Evolutionary conservation across 2,329 filamentous ascomycete genomes (phyloP), one percentile per base, ranked within the genome.

Genomic region (Colletotrichum australisinense): DNA sequence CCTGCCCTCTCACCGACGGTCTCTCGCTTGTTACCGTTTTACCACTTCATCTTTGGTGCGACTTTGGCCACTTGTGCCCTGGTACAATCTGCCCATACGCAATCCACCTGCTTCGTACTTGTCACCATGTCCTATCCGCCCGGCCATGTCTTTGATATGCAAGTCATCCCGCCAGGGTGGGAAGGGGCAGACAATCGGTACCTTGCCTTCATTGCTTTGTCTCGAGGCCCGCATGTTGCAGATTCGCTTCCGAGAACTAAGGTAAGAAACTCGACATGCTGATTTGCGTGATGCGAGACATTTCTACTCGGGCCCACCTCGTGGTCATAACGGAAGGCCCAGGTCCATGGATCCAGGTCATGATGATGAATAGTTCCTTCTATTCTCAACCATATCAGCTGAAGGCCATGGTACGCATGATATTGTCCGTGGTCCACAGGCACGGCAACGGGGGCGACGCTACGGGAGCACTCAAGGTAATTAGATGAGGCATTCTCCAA

Each of bases 21-120:
- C 59, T 63, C 42, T 73, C 70, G 66, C 70, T 69, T 73, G 59
- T 55, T 60, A 49, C 67, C 60, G 70, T 73, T 60, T 70, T 53
- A 73, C 70, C 11, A 69, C 66, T n/a, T 53, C n/a, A n/a, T 22
- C 52, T 56, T 64, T 35, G 66, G 70, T 73, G 46, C 46, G 19
- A 72, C 66, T 59, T 24, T 57, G 57, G 26, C 8, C 28, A 57
- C 42, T 55, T 46, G 11, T 60, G 46, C 55, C 49, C 35, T 55
- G 11, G 26, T 24, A 58, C 65, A 58, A 58, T 63, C 35, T 63
- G 52, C 38, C 42, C 42, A 9, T 32, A 19, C 7, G 24, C 24
- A 22, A 11, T 8, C 59, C 12, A 5, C 16, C 19, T 9, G 26
- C 59, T 22, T 46, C 19, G 28, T 38, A n/a, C 57, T 9, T 68